phyloP scores from a whole-genome alignment of 2,329 filamentous ascomycete genomes.

The Sordariomycetes sp. region DNA sequence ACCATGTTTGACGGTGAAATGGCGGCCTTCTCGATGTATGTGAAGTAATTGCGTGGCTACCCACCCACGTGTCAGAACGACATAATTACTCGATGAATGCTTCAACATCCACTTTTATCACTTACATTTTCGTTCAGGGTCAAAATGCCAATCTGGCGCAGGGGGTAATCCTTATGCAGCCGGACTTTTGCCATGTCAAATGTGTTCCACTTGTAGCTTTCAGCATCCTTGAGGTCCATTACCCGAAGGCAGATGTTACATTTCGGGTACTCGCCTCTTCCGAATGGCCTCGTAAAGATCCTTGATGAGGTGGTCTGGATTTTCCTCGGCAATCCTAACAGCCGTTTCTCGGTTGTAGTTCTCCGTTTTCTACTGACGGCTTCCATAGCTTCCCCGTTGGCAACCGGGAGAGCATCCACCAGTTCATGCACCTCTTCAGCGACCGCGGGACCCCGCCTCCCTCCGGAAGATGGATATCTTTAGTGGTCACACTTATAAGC shows the following conservation, averaged over 20 bases:
- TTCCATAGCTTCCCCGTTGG: too few species aligned
- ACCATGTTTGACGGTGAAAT: conserved; percentile 54
- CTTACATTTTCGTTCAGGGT: too few species aligned
- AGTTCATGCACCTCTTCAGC: conserved; percentile 52
- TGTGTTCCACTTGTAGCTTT: conserved; percentile 47
- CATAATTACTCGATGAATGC: too few species aligned
- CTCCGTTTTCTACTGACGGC: too few species aligned
- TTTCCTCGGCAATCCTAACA: conserved; percentile 34
- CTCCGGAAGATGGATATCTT: conserved; percentile 57
- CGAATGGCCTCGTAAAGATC: conserved; percentile 53
- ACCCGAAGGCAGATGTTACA: conserved; percentile 55
- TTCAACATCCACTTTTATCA: too few species aligned
- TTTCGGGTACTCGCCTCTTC: conserved; percentile 41
- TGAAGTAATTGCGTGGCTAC: conserved; percentile 48
- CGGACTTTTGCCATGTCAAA: conserved; percentile 60
- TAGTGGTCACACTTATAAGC: conserved; percentile 54
- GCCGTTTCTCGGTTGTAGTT: conserved; percentile 47
- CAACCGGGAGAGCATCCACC: conserved; percentile 26
- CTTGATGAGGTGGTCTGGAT: conserved; percentile 49
- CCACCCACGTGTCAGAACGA: neutral
- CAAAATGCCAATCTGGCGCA: too few species aligned
- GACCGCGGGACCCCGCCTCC: conserved; percentile 54
- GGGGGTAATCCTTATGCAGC: too few species aligned
- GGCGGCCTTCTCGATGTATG: conserved; percentile 54
- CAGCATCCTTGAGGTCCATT: conserved; percentile 48